These are phyloP conservation scores for Lactarius psammicola DNA, from an alignment of 768 basidiomycete genomes.

Conservation along the genomic window DNA sequence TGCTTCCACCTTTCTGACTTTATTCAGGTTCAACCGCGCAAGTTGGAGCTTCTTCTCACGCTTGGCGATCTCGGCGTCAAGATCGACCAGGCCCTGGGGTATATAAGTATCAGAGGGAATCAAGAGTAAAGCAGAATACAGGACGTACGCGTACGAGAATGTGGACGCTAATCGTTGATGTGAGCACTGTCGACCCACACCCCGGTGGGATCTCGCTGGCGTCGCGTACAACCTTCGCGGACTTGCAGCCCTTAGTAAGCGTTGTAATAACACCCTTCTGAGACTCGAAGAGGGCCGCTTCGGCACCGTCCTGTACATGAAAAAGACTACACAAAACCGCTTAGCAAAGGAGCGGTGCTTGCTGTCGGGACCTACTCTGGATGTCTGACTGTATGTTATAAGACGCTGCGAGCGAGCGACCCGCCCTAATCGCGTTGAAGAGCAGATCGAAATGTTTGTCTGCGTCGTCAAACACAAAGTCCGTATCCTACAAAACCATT, in stretches of 20 bases:
- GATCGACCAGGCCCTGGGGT: slow-evolving; percentile 80
- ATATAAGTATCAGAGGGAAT: not conserved
- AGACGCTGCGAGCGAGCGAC: slow-evolving; percentile 82
- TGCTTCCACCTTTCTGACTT: slow-evolving; percentile 68
- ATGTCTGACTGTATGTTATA: slow-evolving; percentile 87
- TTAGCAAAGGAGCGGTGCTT: not conserved
- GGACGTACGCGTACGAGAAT: slow-evolving; percentile 77
- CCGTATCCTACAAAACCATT: slow-evolving; percentile 47
- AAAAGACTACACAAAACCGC: slow-evolving; percentile 59
- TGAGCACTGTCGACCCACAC: slow-evolving; percentile 82
- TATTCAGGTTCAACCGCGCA: slow-evolving; percentile 65
- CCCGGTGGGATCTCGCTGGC: slow-evolving; percentile 76
- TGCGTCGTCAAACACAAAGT: slow-evolving; percentile 64
- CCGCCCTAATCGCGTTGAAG: slow-evolving; percentile 72
- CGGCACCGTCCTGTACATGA: slow-evolving; percentile 66
- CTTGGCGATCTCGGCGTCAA: slow-evolving; percentile 84
- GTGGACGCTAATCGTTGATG: slow-evolving; percentile 70
- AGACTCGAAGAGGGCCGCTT: slow-evolving; percentile 64
- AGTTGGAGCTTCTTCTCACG: slow-evolving; percentile 87
- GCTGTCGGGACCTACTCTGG: slow-evolving; percentile 52
- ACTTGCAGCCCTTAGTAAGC: slow-evolving; percentile 87
- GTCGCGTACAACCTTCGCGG: slow-evolving; percentile 62
- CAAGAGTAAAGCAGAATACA: not conserved
- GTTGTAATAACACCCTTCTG: slow-evolving; percentile 75
- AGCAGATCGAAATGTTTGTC: slow-evolving; percentile 81